Base-by-base conservation (phyloP, 768 basidiomycete species). In the Chalciporus chontae region DNA sequence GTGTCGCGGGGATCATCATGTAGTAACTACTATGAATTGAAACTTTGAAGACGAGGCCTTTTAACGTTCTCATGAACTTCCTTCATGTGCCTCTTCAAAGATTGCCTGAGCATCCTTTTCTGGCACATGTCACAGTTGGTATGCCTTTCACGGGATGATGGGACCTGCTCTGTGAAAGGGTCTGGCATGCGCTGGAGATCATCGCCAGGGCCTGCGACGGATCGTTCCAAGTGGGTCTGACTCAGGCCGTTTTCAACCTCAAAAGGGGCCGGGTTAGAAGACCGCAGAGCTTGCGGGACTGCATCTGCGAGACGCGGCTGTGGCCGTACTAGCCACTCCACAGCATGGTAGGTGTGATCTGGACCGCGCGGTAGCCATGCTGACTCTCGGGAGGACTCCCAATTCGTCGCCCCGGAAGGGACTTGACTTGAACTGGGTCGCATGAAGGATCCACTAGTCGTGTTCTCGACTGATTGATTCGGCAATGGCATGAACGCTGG, bases 51-150 rank as follows among this genome's bases (percentile, higher is more conserved):
- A 14, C 44, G 43, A 4, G 52, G 37, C 19, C 64, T 55, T 50
- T 55, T 65, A 15, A 57, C 45, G 10, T 36, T 45, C 0, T 57
- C 8, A 4, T 65, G 64, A 0, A 64, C 55, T 15, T 65, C 64
- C 4, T 26, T 51, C 0, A 52, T n/a, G 27, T 65, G 64, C 23
- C 64, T 51, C 15, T 2, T 52, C 0, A 56, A 36, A 1, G 64
- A 66, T 15, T 56, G 52, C 29, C 11, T 53, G 2, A 55, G 45
- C 59, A 65, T 55, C 0, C 0, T 0, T 37, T 59, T 65, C 1
- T 21, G 10, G 47, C 64, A 65, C 10, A 7, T 34, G 7, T 44
- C 40, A 13, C 55, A 56, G 1, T 5, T 6, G 24, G 45, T 48
- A 15, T 3, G 29, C 15, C 45, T 47, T 27, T 39, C 39, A 15